Evolutionary conservation across 2,329 filamentous ascomycete species (phyloP).

Genomic region (Cladophialophora yegresii): DNA sequence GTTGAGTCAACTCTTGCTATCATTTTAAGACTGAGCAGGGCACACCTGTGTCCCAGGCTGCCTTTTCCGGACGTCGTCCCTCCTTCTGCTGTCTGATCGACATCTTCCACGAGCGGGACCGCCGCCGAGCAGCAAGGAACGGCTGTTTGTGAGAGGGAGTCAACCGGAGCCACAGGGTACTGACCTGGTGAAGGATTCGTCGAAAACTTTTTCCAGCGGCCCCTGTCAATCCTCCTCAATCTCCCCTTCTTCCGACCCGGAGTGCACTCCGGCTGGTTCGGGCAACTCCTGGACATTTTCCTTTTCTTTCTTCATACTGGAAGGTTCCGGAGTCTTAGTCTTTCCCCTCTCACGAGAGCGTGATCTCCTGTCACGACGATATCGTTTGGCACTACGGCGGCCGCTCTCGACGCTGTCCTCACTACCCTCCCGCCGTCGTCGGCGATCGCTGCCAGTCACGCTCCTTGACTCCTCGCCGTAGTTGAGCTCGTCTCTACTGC

Average conservation of each 20-base stretch:
- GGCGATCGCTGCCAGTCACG: conserved; percentile 63
- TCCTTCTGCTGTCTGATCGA: not conserved
- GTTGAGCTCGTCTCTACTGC: conserved; percentile 82
- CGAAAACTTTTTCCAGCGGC: not conserved
- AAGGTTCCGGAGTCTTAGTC: conserved; percentile 52
- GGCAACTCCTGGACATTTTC: conserved; percentile 39
- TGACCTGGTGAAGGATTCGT: conserved; percentile 22
- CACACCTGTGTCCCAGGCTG: not conserved
- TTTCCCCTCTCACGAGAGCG: conserved; percentile 56
- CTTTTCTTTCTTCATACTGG: conserved; percentile 38
- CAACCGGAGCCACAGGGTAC: conserved; percentile 13
- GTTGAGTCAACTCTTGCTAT: not conserved
- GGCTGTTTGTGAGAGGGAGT: conserved; percentile 8
- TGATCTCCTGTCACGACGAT: conserved; percentile 46
- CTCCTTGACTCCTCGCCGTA: conserved; percentile 72
- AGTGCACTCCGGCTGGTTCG: conserved; percentile 67
- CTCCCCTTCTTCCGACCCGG: conserved; percentile 95
- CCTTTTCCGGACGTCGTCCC: not conserved
- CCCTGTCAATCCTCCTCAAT: conserved; percentile 71
- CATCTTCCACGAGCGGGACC: conserved; percentile 1
- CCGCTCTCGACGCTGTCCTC: conserved; percentile 64
- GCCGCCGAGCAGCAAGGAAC: not conserved
- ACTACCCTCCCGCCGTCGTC: conserved; percentile 72
- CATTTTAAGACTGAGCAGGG: not conserved
- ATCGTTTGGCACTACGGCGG: conserved; percentile 59